Percentiles rank a stretch among this genome's conserved stretches.
Conservation (phyloP, 192 early-diverging fungal genomes). For the Coemansia sp. region DNA sequence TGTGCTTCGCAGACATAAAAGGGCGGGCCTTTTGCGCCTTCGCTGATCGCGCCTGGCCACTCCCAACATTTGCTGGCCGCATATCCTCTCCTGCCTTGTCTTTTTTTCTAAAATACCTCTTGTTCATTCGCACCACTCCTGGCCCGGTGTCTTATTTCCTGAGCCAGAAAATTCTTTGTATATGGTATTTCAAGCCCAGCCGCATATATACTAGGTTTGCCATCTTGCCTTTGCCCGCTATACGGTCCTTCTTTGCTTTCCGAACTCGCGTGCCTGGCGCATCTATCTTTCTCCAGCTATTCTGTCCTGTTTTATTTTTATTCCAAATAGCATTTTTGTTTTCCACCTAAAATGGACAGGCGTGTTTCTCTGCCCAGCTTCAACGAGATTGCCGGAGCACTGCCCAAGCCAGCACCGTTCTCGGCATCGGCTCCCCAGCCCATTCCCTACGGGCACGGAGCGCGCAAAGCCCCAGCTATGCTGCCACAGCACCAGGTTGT, state of each 20-base stretch:
- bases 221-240: not conserved
- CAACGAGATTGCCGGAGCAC: conserved; percentile 36
- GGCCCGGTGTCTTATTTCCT: not conserved
- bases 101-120: not conserved
- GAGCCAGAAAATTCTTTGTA: not conserved
- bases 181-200: not conserved
- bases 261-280: not conserved
- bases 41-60: conserved; percentile 9
- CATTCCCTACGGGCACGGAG: conserved; percentile 19
- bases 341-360: conserved; percentile 24
- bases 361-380: conserved; percentile 45
- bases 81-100: not conserved
- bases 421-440: conserved; percentile 16
- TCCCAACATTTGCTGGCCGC: conserved; percentile 7
- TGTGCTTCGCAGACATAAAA: not conserved
- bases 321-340: not conserved
- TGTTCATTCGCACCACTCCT: not conserved
- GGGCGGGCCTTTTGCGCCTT: not conserved
- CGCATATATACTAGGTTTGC: not conserved
- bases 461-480: not conserved
- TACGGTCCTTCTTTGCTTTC: not conserved
- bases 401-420: conserved; percentile 21
- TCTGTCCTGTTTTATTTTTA: not conserved
- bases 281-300: too few relatives aligned
- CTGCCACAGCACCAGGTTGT: not conserved